Evolutionary conservation across 495 filamentous ascomycete species (phyloP).

Genomic region (Neohortaea acidophila): DNA sequence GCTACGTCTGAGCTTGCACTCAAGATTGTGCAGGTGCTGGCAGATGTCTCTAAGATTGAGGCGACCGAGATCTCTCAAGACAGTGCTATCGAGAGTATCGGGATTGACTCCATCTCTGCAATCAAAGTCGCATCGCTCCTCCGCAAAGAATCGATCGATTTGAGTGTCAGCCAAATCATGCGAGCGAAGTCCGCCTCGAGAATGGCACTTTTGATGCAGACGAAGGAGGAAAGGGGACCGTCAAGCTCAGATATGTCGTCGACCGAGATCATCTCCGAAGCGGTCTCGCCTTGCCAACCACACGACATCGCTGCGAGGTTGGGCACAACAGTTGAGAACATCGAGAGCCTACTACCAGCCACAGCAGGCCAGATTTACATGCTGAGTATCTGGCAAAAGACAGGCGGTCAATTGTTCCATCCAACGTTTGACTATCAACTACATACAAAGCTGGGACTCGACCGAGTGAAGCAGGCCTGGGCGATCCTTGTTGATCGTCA

Average conservation of each 20-base stretch:
- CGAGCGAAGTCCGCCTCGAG: conserved; percentile 42
- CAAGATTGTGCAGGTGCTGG: conserved; percentile 38
- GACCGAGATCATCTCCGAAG: conserved; percentile 20
- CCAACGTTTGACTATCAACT: conserved; percentile 43
- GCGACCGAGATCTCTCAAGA: conserved; percentile 42
- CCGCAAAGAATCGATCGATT: conserved; percentile 39
- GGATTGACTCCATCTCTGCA: conserved; percentile 79
- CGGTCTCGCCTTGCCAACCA: conserved; percentile 26
- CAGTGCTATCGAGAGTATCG: conserved; percentile 69
- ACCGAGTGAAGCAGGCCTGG: conserved; percentile 38
- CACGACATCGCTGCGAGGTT: conserved; percentile 17
- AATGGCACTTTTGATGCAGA: conserved; percentile 13
- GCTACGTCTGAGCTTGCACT: conserved; percentile 27
- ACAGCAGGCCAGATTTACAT: conserved; percentile 58
- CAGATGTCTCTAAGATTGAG: conserved; percentile 46
- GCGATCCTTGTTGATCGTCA: conserved; percentile 34
- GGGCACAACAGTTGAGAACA: conserved; percentile 25
- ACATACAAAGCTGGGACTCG: conserved; percentile 22
- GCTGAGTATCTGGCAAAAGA: conserved; percentile 52
- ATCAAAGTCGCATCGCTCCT: conserved; percentile 58
- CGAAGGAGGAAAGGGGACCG: not conserved
- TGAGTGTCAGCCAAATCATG: conserved; percentile 52
- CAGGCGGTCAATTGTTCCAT: conserved; percentile 43
- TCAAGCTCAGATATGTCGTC: not conserved
- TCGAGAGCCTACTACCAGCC: conserved; percentile 47